Conservation (phyloP, 495 filamentous ascomycete species). For the Hypoxylon lienhwacheense region DNA sequence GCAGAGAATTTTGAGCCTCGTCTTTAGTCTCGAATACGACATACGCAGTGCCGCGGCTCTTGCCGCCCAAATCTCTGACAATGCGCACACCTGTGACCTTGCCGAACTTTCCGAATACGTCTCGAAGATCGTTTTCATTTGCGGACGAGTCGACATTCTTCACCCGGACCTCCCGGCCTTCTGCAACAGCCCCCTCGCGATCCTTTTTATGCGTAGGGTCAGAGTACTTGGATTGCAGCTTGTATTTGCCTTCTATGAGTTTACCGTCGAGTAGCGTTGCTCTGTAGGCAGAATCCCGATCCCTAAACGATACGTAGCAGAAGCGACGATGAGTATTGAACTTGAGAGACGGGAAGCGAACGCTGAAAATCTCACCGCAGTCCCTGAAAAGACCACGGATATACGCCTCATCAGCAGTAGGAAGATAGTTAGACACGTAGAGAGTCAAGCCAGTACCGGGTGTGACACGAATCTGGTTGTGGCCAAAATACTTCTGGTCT, state of each 20-base stretch:
- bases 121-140: constrained; percentile 66
- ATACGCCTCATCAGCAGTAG: constrained; percentile 77
- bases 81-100: constrained; percentile 69
- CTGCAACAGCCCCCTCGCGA: constrained; percentile 78
- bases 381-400: constrained; percentile 74
- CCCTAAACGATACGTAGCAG: constrained; percentile 87
- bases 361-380: constrained; percentile 78
- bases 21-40: constrained; percentile 75
- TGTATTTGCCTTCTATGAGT: constrained; percentile 62
- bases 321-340: constrained; percentile 86
- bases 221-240: constrained; percentile 77
- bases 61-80: constrained; percentile 61
- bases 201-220: constrained; percentile 75
- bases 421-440: constrained; percentile 89
- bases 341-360: constrained; percentile 90
- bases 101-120: constrained; percentile 74
- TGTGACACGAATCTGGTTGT: constrained; percentile 68
- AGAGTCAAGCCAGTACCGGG: constrained; percentile 75
- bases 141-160: constrained; percentile 68
- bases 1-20: constrained; percentile 65
- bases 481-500: constrained; percentile 73
- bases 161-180: constrained; percentile 86
- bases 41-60: constrained; percentile 73
- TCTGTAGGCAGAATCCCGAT: constrained; percentile 60
- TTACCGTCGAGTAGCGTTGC: constrained; percentile 73